Percentiles rank a stretch among this genome's conserved stretches.
These are phyloP conservation scores for Pyrenula aspistea DNA, from an alignment of 495 filamentous ascomycete genomes.

Conservation along the genomic window DNA sequence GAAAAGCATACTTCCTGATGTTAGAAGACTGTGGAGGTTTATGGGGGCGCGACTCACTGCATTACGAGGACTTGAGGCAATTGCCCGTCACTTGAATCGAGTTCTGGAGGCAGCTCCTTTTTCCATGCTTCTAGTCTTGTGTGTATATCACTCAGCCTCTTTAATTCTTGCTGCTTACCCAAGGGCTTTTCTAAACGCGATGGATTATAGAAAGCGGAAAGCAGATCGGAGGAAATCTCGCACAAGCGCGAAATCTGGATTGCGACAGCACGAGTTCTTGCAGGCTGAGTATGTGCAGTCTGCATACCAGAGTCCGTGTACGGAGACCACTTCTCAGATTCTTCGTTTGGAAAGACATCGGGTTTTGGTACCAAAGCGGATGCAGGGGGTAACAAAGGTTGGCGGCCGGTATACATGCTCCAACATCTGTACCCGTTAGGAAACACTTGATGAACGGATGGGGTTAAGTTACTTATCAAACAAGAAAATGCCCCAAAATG, in stretches of 20 bases:
- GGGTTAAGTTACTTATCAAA: constrained; percentile 66
- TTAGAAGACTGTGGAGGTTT: constrained; percentile 1
- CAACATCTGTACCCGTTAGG: constrained; percentile 52
- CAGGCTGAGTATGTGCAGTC: constrained; percentile 60
- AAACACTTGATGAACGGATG: too few species aligned
- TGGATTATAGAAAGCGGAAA: constrained; percentile 86
- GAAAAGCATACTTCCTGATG: constrained; percentile 72
- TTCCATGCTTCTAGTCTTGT: constrained; percentile 86
- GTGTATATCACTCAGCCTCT: constrained; percentile 85
- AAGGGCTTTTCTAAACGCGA: constrained; percentile 42
- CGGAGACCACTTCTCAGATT: constrained; percentile 73
- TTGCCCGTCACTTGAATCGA: constrained; percentile 82
- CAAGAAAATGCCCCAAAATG: constrained; percentile 97
- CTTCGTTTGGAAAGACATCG: constrained; percentile 84
- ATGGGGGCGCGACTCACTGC: constrained; percentile 57
- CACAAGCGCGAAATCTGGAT: constrained; percentile 73
- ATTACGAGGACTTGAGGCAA: constrained; percentile 82
- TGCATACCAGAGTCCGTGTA: constrained; percentile 76
- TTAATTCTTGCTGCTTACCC: constrained; percentile 71
- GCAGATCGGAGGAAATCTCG: constrained; percentile 85
- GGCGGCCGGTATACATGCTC: constrained; percentile 92
- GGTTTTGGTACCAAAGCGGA: constrained; percentile 77
- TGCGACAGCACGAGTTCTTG: constrained; percentile 70
- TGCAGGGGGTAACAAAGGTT: constrained; percentile 71
- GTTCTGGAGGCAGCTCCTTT: constrained; percentile 69